Evolutionary conservation across 345 rosid species (phyloP).

Genomic region (Aquilaria sinensis): DNA sequence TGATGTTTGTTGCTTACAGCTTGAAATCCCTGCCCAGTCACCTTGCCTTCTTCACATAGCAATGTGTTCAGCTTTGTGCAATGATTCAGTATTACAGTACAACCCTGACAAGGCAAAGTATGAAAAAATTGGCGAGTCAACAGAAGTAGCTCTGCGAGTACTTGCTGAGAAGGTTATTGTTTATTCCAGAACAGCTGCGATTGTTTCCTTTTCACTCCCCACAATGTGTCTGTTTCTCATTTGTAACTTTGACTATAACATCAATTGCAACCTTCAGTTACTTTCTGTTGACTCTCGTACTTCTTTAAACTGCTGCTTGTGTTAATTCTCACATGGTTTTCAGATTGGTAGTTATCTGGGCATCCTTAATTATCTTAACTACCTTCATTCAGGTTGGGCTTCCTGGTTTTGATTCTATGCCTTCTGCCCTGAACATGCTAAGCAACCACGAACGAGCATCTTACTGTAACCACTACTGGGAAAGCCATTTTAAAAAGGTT

Average conservation of each 20-base stretch:
- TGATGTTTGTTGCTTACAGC: slow-evolving; percentile 44
- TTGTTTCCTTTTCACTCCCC: not conserved
- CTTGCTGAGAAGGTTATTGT: slow-evolving; percentile 79
- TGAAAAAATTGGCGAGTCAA: slow-evolving; percentile 98
- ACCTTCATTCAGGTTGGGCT: slow-evolving; percentile 80
- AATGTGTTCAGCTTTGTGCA: slow-evolving; percentile 96
- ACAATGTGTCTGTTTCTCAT: not conserved
- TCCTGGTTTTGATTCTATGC: slow-evolving; percentile 99
- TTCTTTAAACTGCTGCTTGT: not conserved
- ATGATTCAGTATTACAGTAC: slow-evolving; percentile 89
- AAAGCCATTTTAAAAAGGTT: slow-evolving; percentile 90
- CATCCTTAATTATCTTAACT: slow-evolving; percentile 17
- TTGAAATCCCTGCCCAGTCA: slow-evolving; percentile 85
- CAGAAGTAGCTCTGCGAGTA: slow-evolving; percentile 97
- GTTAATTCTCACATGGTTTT: not conserved
- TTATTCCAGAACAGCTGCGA: not conserved
- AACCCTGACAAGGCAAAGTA: slow-evolving; percentile 87
- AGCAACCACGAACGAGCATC: slow-evolving; percentile 99
- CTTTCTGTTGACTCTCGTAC: not conserved
- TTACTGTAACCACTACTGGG: slow-evolving; percentile 98
- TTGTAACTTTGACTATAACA: not conserved
- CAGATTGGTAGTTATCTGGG: not conserved
- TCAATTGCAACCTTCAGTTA: slow-evolving; percentile 1
- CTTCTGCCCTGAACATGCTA: slow-evolving; percentile 80
- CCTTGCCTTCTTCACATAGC: slow-evolving; percentile 94